These are phyloP conservation scores for Candida coleopterorum DNA, from an alignment of 805 yeast species.

Conservation along the genomic window DNA sequence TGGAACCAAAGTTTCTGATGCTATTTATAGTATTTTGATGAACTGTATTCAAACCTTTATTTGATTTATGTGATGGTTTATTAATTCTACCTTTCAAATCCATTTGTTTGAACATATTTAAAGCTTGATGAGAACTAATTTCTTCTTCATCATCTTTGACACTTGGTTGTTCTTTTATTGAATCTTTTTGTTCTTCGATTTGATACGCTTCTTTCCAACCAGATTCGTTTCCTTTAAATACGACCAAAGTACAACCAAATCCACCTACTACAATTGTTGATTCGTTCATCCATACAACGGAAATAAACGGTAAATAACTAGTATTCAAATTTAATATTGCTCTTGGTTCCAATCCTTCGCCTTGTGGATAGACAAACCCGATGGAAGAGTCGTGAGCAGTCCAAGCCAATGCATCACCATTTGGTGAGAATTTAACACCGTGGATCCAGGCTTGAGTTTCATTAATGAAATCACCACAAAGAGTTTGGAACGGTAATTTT, in stretches of 20 bases:
- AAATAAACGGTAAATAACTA: conserved; percentile 72
- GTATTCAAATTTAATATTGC: conserved; percentile 58
- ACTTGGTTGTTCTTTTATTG: conserved; percentile 43
- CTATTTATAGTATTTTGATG: conserved; percentile 89
- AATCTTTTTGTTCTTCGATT: conserved; percentile 47
- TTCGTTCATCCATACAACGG: conserved; percentile 66
- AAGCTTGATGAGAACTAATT: conserved; percentile 66
- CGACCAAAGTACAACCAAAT: conserved; percentile 84
- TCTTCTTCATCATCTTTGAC: conserved; percentile 39
- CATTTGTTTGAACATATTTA: conserved; percentile 91
- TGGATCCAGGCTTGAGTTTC: conserved; percentile 88
- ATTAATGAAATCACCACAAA: conserved; percentile 72
- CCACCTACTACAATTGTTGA: conserved; percentile 81
- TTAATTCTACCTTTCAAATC: conserved; percentile 85
- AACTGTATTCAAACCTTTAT: conserved; percentile 55
- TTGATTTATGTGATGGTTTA: conserved; percentile 26
- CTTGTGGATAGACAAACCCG: conserved; percentile 72
- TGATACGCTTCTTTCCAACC: conserved; percentile 60
- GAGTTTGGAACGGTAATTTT: conserved; percentile 88
- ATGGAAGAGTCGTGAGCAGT: conserved; percentile 86
- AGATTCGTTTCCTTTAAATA: conserved; percentile 63
- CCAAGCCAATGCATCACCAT: conserved; percentile 72
- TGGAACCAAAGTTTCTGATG: conserved; percentile 44
- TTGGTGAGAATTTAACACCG: conserved; percentile 79
- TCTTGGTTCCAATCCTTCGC: conserved; percentile 58